Evolutionary conservation across 2,329 filamentous ascomycete species (phyloP).

Genomic region (Exophiala mesophila): DNA sequence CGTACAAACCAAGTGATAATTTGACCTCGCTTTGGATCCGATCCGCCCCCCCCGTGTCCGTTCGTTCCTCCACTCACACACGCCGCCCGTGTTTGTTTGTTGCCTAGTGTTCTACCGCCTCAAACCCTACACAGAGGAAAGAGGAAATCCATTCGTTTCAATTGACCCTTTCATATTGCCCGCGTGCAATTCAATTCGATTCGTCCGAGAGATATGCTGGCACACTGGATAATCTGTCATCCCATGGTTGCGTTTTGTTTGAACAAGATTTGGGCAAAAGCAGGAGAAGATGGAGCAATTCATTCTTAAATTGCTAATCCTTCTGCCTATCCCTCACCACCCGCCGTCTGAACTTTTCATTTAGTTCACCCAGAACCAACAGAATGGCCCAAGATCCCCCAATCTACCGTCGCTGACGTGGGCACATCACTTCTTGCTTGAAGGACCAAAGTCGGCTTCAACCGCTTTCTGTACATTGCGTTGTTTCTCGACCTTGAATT

Average conservation of each 20-base stretch:
- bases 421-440: constrained; percentile 18
- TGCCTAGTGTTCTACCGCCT: background rate
- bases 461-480: constrained; percentile 68
- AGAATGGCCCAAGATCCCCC: too few relatives aligned
- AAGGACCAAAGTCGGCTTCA: constrained; percentile 58
- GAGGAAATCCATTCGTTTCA: background rate
- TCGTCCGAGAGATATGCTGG: background rate
- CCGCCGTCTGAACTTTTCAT: too few relatives aligned
- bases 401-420: constrained; percentile 1
- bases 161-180: background rate
- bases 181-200: too few relatives aligned
- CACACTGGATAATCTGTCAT: background rate
- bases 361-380: too few relatives aligned
- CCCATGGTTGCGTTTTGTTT: background rate
- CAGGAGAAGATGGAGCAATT: background rate
- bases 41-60: too few relatives aligned
- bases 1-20: background rate
- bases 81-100: background rate
- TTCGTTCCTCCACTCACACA: too few relatives aligned
- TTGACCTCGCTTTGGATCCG: too few relatives aligned
- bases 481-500: constrained; percentile 82
- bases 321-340: too few relatives aligned
- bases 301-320: background rate
- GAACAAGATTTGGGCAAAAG: background rate
- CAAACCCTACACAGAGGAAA: background rate